phyloP scores from a whole-genome alignment of 2,329 filamentous ascomycete genomes.

The Cladosporium phlei region DNA sequence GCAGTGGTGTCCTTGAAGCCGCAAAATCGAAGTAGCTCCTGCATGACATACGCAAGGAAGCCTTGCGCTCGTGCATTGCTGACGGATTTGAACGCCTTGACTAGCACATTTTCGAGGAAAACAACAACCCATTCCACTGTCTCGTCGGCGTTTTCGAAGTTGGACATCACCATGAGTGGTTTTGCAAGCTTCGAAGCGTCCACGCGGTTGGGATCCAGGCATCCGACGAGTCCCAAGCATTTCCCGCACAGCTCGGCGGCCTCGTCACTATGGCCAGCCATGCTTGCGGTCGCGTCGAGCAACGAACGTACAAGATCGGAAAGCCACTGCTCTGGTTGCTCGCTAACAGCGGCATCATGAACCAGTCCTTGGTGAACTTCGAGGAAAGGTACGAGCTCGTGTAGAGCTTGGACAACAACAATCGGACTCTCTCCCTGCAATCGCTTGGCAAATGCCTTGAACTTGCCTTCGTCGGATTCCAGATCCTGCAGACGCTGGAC shows the following conservation, averaged over 20 bases:
- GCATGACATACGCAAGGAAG: conserved; percentile 90
- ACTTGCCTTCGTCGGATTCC: conserved; percentile 61
- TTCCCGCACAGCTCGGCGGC: conserved; percentile 72
- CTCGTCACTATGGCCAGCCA: conserved; percentile 60
- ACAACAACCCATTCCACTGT: conserved; percentile 81
- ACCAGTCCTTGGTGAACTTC: conserved; percentile 69
- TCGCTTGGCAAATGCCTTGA: conserved; percentile 67
- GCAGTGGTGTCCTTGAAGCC: conserved; percentile 60
- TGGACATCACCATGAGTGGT: conserved; percentile 80
- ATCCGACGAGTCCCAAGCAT: conserved; percentile 84
- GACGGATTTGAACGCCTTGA: conserved; percentile 85
- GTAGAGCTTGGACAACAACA: conserved; percentile 76
- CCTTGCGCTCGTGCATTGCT: conserved; percentile 84
- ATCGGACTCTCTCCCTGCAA: conserved; percentile 78
- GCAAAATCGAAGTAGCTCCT: conserved; percentile 76
- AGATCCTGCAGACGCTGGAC: conserved; percentile 61
- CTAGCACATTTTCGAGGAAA: conserved; percentile 78
- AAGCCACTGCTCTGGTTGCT: conserved; percentile 75
- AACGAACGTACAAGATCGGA: conserved; percentile 68
- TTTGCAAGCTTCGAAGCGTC: conserved; percentile 73
- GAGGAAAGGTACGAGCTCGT: conserved; percentile 71
- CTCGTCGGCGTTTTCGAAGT: conserved; percentile 75
- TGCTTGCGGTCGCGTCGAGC: conserved; percentile 79
- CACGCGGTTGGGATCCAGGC: conserved; percentile 83
- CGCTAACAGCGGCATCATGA: conserved; percentile 72